Evolutionary conservation across 1,139 yeast genomes (phyloP).

Genomic region (Taiozyma sp.): DNA sequence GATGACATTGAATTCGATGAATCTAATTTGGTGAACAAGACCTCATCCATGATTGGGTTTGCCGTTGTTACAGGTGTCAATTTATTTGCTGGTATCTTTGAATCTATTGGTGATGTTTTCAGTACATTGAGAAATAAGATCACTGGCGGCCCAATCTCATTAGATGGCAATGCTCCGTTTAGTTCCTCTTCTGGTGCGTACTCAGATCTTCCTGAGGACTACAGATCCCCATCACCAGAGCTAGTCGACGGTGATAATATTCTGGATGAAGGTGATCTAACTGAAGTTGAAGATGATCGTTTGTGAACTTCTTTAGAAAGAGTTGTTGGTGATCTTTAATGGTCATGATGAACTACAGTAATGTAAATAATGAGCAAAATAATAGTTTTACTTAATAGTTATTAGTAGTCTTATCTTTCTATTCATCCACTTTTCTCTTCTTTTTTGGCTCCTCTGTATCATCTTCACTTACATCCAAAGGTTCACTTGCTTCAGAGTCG

Average conservation of each 20-base stretch:
- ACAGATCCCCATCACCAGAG: background rate
- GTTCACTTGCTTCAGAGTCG: slow-evolving; percentile 46
- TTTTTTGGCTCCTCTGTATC: slow-evolving; percentile 24
- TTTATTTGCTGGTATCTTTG: slow-evolving; percentile 1
- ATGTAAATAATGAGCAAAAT: background rate
- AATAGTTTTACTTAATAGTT: background rate
- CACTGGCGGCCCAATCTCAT: slow-evolving; percentile 11
- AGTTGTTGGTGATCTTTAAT: too few relatives aligned
- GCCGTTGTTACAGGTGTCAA: slow-evolving; percentile 21
- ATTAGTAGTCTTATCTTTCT: background rate
- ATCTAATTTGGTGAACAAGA: slow-evolving; percentile 38
- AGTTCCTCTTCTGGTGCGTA: slow-evolving; percentile 7
- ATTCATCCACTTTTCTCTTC: slow-evolving; percentile 11
- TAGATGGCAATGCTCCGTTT: slow-evolving; percentile 8
- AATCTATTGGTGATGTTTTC: slow-evolving; percentile 1
- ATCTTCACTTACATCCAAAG: slow-evolving; percentile 42
- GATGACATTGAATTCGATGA: slow-evolving; percentile 62
- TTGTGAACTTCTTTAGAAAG: background rate
- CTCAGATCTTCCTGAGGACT: slow-evolving; percentile 7
- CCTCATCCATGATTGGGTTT: slow-evolving; percentile 17
- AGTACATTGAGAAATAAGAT: slow-evolving; percentile 6
- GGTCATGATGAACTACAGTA: too few relatives aligned
- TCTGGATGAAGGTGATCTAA: slow-evolving; percentile 23
- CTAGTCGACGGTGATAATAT: slow-evolving; percentile 10
- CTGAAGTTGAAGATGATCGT: slow-evolving; percentile 25